These are phyloP conservation scores for Penicillium verrucosum DNA, from an alignment of 2,329 filamentous ascomycete genomes.

Conservation along the genomic window DNA sequence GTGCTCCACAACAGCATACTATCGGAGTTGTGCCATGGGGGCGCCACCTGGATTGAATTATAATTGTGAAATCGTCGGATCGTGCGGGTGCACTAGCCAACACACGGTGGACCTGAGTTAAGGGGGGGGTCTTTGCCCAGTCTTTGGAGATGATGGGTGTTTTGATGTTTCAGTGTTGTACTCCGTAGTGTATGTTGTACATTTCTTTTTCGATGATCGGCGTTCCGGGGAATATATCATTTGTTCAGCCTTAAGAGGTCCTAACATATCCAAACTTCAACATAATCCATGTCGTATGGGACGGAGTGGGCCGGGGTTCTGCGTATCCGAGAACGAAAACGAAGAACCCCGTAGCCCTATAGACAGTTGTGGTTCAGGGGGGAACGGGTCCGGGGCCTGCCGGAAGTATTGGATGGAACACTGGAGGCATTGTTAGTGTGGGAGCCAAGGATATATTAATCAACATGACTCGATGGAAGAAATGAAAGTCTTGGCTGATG, in stretches of 20 bases:
- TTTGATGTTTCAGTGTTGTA: not conserved
- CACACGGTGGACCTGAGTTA: conserved; percentile 1
- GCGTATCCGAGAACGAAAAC: not conserved
- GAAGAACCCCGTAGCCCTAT: not conserved
- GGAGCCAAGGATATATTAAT: not conserved
- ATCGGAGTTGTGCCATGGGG: conserved; percentile 3
- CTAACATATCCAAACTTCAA: not conserved
- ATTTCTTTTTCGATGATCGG: not conserved
- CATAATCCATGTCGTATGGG: not conserved
- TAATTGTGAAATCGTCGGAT: conserved; percentile 1
- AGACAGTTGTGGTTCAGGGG: not conserved
- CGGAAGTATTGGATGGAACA: not conserved
- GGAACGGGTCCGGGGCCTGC: not conserved
- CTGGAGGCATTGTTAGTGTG: not conserved
- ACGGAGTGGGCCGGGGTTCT: not conserved
- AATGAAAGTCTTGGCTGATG: not conserved
- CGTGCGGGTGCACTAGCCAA: conserved; percentile 5
- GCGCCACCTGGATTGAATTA: not conserved
- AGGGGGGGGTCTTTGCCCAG: not conserved
- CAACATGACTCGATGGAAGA: not conserved
- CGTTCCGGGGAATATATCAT: not conserved
- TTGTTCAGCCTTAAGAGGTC: not conserved
- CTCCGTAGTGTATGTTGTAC: not conserved
- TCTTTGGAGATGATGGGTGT: not conserved
- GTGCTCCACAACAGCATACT: conserved; percentile 7